Percentiles rank a stretch among this genome's conserved stretches.
phyloP scores from a whole-genome alignment of 371 early-diverging fungal species.

The Choanephora cucurbitarum region DNA sequence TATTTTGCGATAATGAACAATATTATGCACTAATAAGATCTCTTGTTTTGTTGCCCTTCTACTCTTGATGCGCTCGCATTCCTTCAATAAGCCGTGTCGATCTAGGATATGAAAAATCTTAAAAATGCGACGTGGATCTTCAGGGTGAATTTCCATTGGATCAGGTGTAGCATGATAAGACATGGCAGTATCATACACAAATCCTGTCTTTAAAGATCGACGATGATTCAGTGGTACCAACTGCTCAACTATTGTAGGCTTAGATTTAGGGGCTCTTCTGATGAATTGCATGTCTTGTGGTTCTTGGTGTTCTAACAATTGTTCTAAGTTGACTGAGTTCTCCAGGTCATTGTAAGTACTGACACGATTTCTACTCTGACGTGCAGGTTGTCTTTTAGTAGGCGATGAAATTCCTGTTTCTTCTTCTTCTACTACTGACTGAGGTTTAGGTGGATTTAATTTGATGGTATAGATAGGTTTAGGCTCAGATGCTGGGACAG shows the following conservation, averaged over 20 bases:
- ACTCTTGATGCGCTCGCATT: conserved; percentile 54
- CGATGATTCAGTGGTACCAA: background rate
- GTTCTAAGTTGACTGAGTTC: conserved; percentile 6
- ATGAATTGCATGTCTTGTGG: too few species aligned
- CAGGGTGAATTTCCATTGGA: conserved; percentile 66
- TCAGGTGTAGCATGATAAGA: conserved; percentile 56
- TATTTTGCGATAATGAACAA: conserved; percentile 26
- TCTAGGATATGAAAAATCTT: conserved; percentile 63
- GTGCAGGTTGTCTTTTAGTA: conserved; percentile 1
- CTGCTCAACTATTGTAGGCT: too few species aligned
- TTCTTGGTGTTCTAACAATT: too few species aligned
- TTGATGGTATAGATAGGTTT: too few species aligned
- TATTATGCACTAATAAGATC: conserved; percentile 62
- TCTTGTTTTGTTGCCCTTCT: conserved; percentile 58
- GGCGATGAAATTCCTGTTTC: too few species aligned
- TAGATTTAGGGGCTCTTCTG: too few species aligned
- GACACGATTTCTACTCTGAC: conserved; percentile 1
- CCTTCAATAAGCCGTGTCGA: conserved; percentile 44
- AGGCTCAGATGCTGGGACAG: too few species aligned
- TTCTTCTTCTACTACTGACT: too few species aligned
- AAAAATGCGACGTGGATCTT: conserved; percentile 72
- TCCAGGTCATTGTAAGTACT: conserved; percentile 13
- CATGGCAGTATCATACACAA: conserved; percentile 71
- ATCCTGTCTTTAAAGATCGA: conserved; percentile 48
- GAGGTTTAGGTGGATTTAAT: too few species aligned